A percentile compares a stretch with the other conserved stretches of the same genome.
Evolutionary conservation across 2,329 filamentous ascomycete genomes (phyloP).

Genomic region (Botrytis aclada): DNA sequence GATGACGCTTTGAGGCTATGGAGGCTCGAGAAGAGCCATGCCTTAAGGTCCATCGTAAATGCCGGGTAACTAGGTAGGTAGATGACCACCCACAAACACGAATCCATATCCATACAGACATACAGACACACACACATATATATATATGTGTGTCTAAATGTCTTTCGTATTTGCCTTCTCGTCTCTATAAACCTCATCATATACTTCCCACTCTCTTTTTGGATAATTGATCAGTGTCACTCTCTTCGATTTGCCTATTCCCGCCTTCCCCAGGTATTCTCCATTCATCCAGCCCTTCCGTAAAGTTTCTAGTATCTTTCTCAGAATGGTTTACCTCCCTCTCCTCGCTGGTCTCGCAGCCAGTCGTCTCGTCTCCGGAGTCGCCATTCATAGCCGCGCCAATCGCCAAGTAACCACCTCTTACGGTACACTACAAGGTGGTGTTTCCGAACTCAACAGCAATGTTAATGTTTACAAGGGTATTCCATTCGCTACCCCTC

Average conservation of each 20-base stretch:
- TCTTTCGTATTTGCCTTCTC: background rate
- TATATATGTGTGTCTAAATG: background rate
- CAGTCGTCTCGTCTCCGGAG: background rate
- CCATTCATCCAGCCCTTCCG: background rate
- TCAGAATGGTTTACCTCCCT: background rate
- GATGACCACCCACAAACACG: background rate
- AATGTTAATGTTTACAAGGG: conserved; percentile 21
- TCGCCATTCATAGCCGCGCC: background rate
- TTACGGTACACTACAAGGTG: conserved; percentile 16
- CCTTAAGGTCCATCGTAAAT: background rate
- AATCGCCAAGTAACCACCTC: background rate
- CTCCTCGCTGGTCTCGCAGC: background rate
- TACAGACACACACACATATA: background rate
- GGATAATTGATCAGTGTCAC: background rate
- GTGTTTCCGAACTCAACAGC: conserved; percentile 11
- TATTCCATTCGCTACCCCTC: conserved; percentile 21
- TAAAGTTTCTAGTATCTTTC: background rate
- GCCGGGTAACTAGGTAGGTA: background rate
- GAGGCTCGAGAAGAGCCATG: background rate
- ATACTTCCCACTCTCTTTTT: background rate
- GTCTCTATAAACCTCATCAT: background rate
- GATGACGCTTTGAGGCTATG: background rate
- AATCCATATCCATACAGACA: background rate
- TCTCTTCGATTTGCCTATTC: background rate
- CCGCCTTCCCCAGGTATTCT: background rate